Evolutionary conservation across 768 basidiomycete species (phyloP).

Genomic region (Trametes cinnabarina): DNA sequence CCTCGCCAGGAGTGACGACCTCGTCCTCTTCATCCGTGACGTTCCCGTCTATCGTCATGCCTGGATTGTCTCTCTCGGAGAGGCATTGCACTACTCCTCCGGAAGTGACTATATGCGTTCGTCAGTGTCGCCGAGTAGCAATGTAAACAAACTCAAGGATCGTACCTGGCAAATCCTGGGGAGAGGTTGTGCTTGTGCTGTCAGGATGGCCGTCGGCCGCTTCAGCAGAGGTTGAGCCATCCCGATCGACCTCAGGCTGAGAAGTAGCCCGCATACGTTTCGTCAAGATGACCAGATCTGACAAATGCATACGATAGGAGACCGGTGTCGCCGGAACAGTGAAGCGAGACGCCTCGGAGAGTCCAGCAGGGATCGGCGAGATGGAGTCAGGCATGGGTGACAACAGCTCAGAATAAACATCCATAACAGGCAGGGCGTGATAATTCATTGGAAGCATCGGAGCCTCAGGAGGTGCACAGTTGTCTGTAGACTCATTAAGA

Average conservation of each 20-base stretch:
- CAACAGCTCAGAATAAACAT: neutral
- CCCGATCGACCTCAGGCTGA: neutral
- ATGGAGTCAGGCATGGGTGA: neutral
- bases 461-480: neutral
- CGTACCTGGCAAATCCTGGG: too few relatives aligned
- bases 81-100: neutral
- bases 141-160: too few relatives aligned
- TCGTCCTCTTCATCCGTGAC: constrained; percentile 15
- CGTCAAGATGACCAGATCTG: constrained; percentile 15
- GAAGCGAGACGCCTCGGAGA: neutral
- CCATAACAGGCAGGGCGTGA: neutral
- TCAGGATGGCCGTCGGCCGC: neutral
- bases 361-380: neutral
- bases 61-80: neutral
- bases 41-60: neutral
- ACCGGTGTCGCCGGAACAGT: constrained; percentile 7
- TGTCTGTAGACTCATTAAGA: neutral
- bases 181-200: neutral
- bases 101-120: too few relatives aligned
- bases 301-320: constrained; percentile 17
- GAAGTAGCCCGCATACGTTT: constrained; percentile 10
- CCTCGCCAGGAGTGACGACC: constrained; percentile 11
- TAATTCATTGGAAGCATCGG: neutral
- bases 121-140: too few relatives aligned
- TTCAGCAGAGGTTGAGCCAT: neutral